Base-by-base conservation (phyloP, 768 basidiomycete species). In the Lactarius indigo region DNA sequence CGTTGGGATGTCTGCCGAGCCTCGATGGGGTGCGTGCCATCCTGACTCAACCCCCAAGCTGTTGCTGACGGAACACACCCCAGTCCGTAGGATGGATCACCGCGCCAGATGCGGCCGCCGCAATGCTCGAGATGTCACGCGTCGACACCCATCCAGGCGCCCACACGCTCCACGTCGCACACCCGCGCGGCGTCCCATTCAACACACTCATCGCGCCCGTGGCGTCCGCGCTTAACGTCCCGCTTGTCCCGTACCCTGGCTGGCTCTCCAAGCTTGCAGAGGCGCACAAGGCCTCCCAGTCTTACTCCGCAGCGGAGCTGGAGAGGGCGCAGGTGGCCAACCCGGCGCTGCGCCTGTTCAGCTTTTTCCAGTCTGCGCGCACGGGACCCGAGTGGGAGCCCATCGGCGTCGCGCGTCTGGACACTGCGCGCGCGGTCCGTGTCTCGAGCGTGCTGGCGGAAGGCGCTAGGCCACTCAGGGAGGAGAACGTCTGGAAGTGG, bases 41-140 rank as follows among this genome's bases (percentile, higher is more conserved):
- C 23, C 47, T 13, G 26, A 58, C 56, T 26, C 42, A 23, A 12
- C 31, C 17, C 35, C 8, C 13, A 10, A 18, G 35, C 57, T 33
- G 13, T 44, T 15, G 26, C 60, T 68, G 33, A 69, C 30, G 6
- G 35, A 28, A 17, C 7, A 17, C 7, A 31, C 17, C 35, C 35
- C 23, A 70, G 69, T 50, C 57, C 17, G 68, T 75, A 18, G 71
- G 73, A 13, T 75, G 75, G 75, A 70, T 75, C 15, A 70, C 72
- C 3, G 65, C 73, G 17, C 64, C 72, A 9, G 69, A 70, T 33
- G 73, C 72, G 1, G 75, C 75, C 1, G 39, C 69, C 3, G 70
- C 73, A 1, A 64, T 75, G 44, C 59, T 74, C 50, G 75, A 75
- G 61, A 68, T 75, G 64, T 54, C 70, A 15, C 61, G 71, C 9